Base-by-base conservation (phyloP, 2,329 filamentous ascomycete species). In the Chrysoporthe puriensis region DNA sequence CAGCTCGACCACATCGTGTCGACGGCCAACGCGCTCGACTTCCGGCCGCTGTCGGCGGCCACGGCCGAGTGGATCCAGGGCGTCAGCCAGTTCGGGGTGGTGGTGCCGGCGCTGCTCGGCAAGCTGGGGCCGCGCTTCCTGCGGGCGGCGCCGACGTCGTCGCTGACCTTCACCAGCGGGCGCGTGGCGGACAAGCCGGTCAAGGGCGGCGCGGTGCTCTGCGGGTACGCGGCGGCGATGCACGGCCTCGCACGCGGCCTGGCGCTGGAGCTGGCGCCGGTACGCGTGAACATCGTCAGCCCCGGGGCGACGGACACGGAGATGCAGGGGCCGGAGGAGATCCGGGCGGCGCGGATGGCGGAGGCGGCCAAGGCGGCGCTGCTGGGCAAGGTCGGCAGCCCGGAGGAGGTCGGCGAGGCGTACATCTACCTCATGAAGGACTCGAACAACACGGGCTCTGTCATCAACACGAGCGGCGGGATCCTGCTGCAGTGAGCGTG, bases 221-320 rank as follows among this genome's bases (percentile, higher is more conserved):
- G 76, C 7, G 85, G 81, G 66, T 63, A 60, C 48, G 80, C 81
- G 0, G 79, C 81, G 0, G 83, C 80, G 0, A 69, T 83, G 43
- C 78, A 83, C 62, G 79, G 81, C n/a, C 79, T 86, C 75, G 78
- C 79, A 21, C 74, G 83, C 1, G 80, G 78, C 34, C 74, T 88
- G 44, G 85, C 85, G 18, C 72, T 86, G 64, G 85, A 87, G 70
- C 69, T 87, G 66, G 81, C 80, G 71, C 85, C 85, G 0, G 76
- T 86, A 3, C 73, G 85, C 1, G 83, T 86, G 32, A 87, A 87
- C 71, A 72, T 82, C 2, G 80, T 87, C 2, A 79, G 75, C 62
- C 84, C 85, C 0, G 85, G 85, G 0, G 78, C 79, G 0, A 76
- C 79, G 5, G 69, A 74, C n/a, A 81, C 79, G 26, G 77, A 78